Percentiles rank a stretch among this genome's conserved stretches.
phyloP scores from a whole-genome alignment of 2,329 filamentous ascomycete genomes.

The Fusarium lateritium region DNA sequence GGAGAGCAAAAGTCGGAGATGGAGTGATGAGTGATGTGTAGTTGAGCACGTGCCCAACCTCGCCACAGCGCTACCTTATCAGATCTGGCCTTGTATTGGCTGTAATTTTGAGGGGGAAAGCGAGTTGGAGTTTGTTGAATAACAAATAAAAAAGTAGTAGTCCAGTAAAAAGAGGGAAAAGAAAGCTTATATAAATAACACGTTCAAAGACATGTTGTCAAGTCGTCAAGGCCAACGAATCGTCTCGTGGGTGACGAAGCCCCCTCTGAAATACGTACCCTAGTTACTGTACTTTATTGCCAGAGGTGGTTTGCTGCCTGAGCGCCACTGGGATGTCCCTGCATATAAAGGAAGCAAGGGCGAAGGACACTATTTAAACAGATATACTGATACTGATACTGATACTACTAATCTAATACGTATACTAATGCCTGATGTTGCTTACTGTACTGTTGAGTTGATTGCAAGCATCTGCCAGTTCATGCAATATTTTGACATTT shows the following conservation, averaged over 20 bases:
- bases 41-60: constrained; percentile 39
- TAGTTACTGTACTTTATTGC: neutral
- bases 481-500: constrained; percentile 21
- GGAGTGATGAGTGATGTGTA: constrained; percentile 10
- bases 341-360: constrained; percentile 17
- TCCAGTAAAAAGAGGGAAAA: neutral
- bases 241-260: constrained; percentile 27
- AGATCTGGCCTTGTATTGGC: constrained; percentile 22
- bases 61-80: constrained; percentile 32
- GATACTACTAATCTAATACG: neutral
- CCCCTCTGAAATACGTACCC: constrained; percentile 32
- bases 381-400: neutral
- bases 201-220: constrained; percentile 22
- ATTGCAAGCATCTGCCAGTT: constrained; percentile 13
- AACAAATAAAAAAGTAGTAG: neutral
- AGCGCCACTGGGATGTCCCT: constrained; percentile 16
- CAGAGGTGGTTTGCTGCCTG: constrained; percentile 22
- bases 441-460: no score
- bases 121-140: neutral
- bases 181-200: neutral
- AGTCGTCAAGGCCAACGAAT: constrained; percentile 40
- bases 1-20: constrained; percentile 15
- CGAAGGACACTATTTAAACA: neutral
- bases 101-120: constrained; percentile 9
- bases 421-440: neutral